Conservation (phyloP, 1,284 basidiomycete species). For the Ceratobasidium sp. region DNA sequence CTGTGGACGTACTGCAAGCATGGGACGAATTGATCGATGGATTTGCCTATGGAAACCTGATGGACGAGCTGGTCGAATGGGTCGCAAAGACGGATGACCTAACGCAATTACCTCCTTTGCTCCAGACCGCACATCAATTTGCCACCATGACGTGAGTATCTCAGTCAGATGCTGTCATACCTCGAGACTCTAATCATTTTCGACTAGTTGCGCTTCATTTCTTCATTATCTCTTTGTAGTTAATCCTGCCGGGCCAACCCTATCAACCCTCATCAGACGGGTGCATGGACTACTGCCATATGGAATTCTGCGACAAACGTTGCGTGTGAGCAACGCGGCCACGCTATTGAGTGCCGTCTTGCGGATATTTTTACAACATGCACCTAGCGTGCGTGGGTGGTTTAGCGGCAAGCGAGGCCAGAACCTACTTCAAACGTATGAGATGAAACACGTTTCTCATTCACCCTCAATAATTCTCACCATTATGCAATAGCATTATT, state of each 20-base stretch:
- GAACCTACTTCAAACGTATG: constrained; percentile 34
- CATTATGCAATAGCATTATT: neutral
- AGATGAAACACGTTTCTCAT: neutral
- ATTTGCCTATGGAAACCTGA: constrained; percentile 25
- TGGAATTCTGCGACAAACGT: constrained; percentile 20
- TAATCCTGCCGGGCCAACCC: constrained; percentile 31
- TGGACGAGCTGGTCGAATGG: constrained; percentile 32
- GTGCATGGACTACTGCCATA: constrained; percentile 24
- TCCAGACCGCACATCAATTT: constrained; percentile 29
- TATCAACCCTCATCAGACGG: constrained; percentile 21
- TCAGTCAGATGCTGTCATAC: neutral
- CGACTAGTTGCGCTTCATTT: constrained; percentile 19
- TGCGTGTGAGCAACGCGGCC: constrained; percentile 28
- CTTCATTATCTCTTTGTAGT: constrained; percentile 28
- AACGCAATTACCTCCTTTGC: constrained; percentile 2
- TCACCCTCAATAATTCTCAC: neutral
- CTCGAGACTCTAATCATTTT: neutral
- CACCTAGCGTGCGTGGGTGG: constrained; percentile 23
- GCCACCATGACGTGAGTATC: constrained; percentile 34
- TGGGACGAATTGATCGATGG: constrained; percentile 29
- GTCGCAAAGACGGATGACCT: constrained; percentile 7
- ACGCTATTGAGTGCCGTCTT: constrained; percentile 23
- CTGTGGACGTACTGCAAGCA: constrained; percentile 5
- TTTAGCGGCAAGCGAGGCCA: constrained; percentile 24
- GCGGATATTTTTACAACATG: constrained; percentile 33